Base-by-base conservation (phyloP, 108 stramenopile genomes). In the Bacterosira constricta region DNA sequence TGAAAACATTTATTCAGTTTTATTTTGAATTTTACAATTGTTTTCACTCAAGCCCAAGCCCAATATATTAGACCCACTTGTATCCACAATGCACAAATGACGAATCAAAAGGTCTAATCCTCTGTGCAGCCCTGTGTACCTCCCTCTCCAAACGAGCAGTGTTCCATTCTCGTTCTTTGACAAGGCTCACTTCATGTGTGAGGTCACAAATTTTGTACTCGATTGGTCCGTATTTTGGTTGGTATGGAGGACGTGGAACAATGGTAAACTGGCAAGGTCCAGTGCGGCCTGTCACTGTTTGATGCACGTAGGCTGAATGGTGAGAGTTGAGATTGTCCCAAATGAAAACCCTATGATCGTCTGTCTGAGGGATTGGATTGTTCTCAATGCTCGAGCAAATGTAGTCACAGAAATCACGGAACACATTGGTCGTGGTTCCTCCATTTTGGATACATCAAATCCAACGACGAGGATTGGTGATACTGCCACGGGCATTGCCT, bases 251-350 rank as follows among this genome's bases (percentile, higher is more conserved):
- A 6, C 65, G 13, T 23, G 65, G 18, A 7, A 66, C 51, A 52
- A 66, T 38, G 1, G 49, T 35, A 18, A 66, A 66, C 21, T 36
- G 34, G 2, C 32, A 12, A 11, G 15, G 23, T 6, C 63, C 63
- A 31, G 4, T 31, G 10, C 63, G 44, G 23, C 32, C 32, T 1
- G 47, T 64, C n/a, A 66, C 50, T 18, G 65, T 66, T 21, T 52
- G 49, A 23, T 66, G 15, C 21, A 66, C 65, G 21, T 66, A 66
- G 6, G 35, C 36, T 6, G 50, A 31, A 46, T 66, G 49, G 52
- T 66, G 65, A 4, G 51, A 31, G 4, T 32, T 39, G 0, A 66
- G 51, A 25, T 66, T 66, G 65, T 66, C 65, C 65, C 63, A 64
- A 6, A 64, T 47, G 7, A 64, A 49, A 12, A 64, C 42, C 2